Evolutionary conservation across 306 rosid genomes (phyloP).

Genomic region (Rubus idaeus): DNA sequence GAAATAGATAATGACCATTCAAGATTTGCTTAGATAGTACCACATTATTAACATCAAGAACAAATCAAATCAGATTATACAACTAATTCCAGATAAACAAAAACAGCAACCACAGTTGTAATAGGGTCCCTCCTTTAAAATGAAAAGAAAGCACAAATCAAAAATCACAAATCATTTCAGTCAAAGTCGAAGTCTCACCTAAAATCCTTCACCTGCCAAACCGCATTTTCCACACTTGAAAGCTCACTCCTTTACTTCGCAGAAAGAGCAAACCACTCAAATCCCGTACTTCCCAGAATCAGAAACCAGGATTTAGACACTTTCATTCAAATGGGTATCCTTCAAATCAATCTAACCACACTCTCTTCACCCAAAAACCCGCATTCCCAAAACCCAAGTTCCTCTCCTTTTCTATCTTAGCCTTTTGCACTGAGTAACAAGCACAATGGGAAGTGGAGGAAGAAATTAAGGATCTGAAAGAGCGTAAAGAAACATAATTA

Average conservation of each 20-base stretch:
- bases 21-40: not conserved
- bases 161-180: conserved; percentile 20
- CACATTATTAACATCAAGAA: not conserved
- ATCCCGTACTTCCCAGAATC: conserved; percentile 21
- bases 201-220: conserved; percentile 28
- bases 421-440: not conserved
- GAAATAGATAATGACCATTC: not conserved
- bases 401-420: not conserved
- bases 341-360: conserved; percentile 21
- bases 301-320: conserved; percentile 23
- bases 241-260: conserved; percentile 3
- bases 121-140: not conserved
- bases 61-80: conserved; percentile 6
- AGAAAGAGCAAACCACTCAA: conserved; percentile 16
- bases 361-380: conserved; percentile 3
- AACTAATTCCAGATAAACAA: not conserved
- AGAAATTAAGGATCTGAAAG: conserved; percentile 29
- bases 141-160: conserved; percentile 8
- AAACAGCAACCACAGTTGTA: conserved; percentile 3
- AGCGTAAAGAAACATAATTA: not conserved
- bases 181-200: conserved; percentile 36
- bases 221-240: conserved; percentile 31
- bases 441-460: conserved; percentile 5
- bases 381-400: conserved; percentile 35
- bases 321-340: conserved; percentile 23